Evolutionary conservation across 768 basidiomycete species (phyloP).

Genomic region (Stropharia rugosoannulata): DNA sequence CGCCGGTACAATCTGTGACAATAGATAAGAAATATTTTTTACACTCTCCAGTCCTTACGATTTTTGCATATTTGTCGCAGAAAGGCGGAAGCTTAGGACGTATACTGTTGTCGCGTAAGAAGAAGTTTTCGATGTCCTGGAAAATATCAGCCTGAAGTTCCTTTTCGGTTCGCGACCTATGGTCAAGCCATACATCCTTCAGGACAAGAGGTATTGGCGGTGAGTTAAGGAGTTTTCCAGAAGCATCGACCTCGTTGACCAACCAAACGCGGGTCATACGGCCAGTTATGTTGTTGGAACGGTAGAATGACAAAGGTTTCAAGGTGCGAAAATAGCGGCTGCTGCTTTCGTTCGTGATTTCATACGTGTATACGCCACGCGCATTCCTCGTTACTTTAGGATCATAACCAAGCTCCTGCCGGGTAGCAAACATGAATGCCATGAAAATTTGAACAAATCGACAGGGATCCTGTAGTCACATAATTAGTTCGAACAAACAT

Average conservation of each 20-base stretch:
- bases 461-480: conserved; percentile 9
- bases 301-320: conserved; percentile 6
- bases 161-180: conserved; percentile 5
- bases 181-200: conserved; percentile 20
- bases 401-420: conserved; percentile 18
- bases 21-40: background rate
- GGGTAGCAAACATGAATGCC: conserved; percentile 16
- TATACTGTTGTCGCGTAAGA: no score
- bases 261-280: conserved; percentile 11
- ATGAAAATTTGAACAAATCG: conserved; percentile 14
- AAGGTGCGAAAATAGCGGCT: conserved; percentile 11
- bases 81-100: background rate
- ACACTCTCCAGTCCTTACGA: background rate
- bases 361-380: conserved; percentile 4
- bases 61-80: background rate
- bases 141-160: conserved; percentile 16
- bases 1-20: background rate
- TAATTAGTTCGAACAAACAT: no score
- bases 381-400: conserved; percentile 1
- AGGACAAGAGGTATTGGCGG: background rate
- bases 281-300: conserved; percentile 10
- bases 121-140: conserved; percentile 2
- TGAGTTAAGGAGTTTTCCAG: background rate
- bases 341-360: background rate
- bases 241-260: background rate